Conservation (phyloP, 768 basidiomycete species). For the Coprinellus aureogranulatus region DNA sequence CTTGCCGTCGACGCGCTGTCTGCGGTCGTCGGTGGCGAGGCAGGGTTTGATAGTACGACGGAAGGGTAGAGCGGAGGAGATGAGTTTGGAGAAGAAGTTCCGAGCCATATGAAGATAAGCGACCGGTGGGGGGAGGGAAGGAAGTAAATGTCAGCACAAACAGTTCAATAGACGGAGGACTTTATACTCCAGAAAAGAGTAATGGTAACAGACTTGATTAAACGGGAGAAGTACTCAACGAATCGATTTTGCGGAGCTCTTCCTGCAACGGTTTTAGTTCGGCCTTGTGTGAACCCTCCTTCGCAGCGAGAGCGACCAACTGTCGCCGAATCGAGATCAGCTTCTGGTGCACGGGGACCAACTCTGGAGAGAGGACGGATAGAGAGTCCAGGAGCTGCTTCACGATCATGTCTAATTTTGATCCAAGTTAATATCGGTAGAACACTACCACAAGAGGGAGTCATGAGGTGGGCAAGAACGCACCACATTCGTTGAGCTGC, state of each 20-base stretch:
- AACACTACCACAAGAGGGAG: background rate
- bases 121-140: constrained; percentile 11
- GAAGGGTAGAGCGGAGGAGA: constrained; percentile 7
- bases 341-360: constrained; percentile 86
- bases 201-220: constrained; percentile 31
- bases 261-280: constrained; percentile 90
- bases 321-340: constrained; percentile 86
- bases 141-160: constrained; percentile 11
- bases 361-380: constrained; percentile 83
- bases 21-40: constrained; percentile 23
- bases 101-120: constrained; percentile 3
- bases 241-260: constrained; percentile 93
- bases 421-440: background rate
- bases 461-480: constrained; percentile 28
- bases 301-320: constrained; percentile 83
- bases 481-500: constrained; percentile 90
- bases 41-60: background rate
- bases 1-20: constrained; percentile 93
- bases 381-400: constrained; percentile 78
- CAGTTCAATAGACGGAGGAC: constrained; percentile 13
- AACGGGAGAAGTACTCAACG: constrained; percentile 64
- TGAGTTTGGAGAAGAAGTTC: constrained; percentile 11
- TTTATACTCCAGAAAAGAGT: constrained; percentile 19
- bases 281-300: constrained; percentile 78
- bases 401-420: constrained; percentile 65